Base-by-base conservation (phyloP, 2,329 filamentous ascomycete genomes). In the Ascochyta fabae region DNA sequence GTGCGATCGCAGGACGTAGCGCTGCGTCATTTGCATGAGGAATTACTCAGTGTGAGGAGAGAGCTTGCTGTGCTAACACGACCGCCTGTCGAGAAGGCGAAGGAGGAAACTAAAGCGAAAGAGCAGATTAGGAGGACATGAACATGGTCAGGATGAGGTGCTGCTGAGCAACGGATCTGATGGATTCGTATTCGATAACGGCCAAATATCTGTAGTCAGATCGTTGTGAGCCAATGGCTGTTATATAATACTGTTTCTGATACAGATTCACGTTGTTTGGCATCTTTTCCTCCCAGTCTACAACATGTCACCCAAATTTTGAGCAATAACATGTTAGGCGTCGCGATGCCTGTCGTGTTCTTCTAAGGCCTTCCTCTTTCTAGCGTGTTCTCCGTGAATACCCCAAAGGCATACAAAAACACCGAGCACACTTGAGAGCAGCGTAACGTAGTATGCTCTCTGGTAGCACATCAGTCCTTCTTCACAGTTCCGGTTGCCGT, bases 381-480 rank as follows among this genome's bases (percentile, higher is more conserved):
- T 52, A 8, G 59, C 56, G 35, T 79, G 77, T 71, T 89, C 85
- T 58, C 86, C 81, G 49, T 81, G 79, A 51, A 94, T 91, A 26
- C 87, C 85, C 81, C 84, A 90, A 27, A 96, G 74, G 48, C 87
- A 90, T 34, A 93, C 84, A 0, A 79, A 73, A 1, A 95, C 79
- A 0, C 91, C 93, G 1, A 88, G 66, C 0, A 88, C 72, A 60
- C 91, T 93, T 0, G 90, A 87, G 19, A 81, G 80, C 13, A 96
- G 81, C 0, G 94, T 96, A 47, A 92, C 83, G 64, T 85, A 84
- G 72, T 97, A 98, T 1, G 94, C 93, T 3, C 85, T 80, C 27
- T 84, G 83, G 76, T 97, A 98, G 75, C 94, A 98, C 19, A 83
- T 80, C 10, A 94, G 75, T 0, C 95, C 95, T 24, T 94, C 86